These are phyloP conservation scores for Ganoderma sinense DNA, from an alignment of 1,284 basidiomycete genomes.

Conservation along the genomic window DNA sequence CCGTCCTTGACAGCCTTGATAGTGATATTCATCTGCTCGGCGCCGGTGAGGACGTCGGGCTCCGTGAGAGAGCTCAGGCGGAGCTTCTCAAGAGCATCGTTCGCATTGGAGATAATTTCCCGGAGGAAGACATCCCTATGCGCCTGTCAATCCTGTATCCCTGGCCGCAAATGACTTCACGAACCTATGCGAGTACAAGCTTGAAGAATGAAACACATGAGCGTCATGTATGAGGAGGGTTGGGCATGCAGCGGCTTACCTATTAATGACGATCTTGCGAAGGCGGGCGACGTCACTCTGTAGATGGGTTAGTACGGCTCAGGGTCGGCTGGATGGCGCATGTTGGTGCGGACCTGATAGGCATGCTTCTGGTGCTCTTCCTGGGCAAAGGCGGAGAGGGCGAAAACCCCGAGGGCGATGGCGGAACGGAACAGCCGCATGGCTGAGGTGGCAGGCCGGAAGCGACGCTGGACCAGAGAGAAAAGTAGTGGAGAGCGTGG, in stretches of 20 bases:
- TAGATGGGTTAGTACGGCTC: slow-evolving; percentile 6
- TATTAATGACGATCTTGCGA: slow-evolving; percentile 92
- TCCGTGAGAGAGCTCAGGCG: slow-evolving; percentile 87
- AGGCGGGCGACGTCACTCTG: slow-evolving; percentile 93
- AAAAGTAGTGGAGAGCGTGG: slow-evolving; percentile 2
- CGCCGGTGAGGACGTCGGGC: slow-evolving; percentile 72
- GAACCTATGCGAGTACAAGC: slow-evolving; percentile 77
- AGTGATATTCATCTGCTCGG: slow-evolving; percentile 84
- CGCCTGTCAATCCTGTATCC: not conserved
- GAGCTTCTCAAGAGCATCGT: slow-evolving; percentile 94
- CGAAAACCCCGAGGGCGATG: slow-evolving; percentile 58
- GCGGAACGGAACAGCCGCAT: slow-evolving; percentile 72
- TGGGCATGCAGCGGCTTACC: slow-evolving; percentile 47
- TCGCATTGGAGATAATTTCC: slow-evolving; percentile 93
- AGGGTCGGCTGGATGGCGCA: not conserved
- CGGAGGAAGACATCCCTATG: slow-evolving; percentile 91
- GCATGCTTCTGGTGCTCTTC: slow-evolving; percentile 68
- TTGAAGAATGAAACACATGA: slow-evolving; percentile 10
- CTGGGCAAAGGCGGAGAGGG: slow-evolving; percentile 59
- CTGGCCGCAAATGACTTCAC: slow-evolving; percentile 31
- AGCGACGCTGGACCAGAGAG: slow-evolving; percentile 6
- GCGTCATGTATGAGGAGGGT: slow-evolving; percentile 1
- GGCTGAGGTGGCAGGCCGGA: slow-evolving; percentile 25
- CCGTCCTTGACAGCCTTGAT: slow-evolving; percentile 78
- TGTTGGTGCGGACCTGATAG: slow-evolving; percentile 72